These are phyloP conservation scores for Populus tremula DNA, from an alignment of 345 rosid species.

Conservation along the genomic window DNA sequence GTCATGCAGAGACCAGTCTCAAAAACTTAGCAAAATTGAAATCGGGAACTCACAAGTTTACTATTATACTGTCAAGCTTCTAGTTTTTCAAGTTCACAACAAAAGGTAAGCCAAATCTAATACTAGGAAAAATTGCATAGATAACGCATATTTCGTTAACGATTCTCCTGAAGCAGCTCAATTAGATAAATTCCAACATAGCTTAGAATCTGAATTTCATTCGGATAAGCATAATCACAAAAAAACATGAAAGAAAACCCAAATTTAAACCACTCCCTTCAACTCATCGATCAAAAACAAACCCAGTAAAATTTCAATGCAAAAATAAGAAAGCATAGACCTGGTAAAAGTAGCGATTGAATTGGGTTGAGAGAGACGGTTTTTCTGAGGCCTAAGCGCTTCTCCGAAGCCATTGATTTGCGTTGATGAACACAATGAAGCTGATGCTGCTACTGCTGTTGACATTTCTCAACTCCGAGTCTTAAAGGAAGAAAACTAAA, in stretches of 20 bases:
- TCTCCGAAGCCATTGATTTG: constrained; percentile 58
- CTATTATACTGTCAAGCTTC: neutral
- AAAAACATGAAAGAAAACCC: no score
- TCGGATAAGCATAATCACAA: no score
- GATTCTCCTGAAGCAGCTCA: neutral
- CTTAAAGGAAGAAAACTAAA: neutral
- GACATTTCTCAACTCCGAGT: constrained; percentile 33
- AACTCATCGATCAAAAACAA: neutral
- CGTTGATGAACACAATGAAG: constrained; percentile 57
- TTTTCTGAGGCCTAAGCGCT: constrained; percentile 41
- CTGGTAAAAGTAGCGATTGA: constrained; percentile 38
- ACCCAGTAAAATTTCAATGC: constrained; percentile 11
- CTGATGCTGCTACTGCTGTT: constrained; percentile 25
- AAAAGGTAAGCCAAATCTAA: neutral
- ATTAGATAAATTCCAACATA: neutral
- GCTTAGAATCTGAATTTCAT: neutral
- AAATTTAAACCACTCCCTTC: no score
- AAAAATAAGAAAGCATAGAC: constrained; percentile 21
- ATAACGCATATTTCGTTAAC: neutral
- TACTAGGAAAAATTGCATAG: neutral
- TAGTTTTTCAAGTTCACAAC: neutral
- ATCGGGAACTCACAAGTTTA: no score
- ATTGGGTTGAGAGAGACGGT: constrained; percentile 35
- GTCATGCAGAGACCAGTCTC: neutral
- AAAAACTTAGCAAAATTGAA: neutral